Evolutionary conservation across 257 asterid genomes (phyloP), one percentile per base, ranked within the genome.

Genomic region (Primulina eburnea): DNA sequence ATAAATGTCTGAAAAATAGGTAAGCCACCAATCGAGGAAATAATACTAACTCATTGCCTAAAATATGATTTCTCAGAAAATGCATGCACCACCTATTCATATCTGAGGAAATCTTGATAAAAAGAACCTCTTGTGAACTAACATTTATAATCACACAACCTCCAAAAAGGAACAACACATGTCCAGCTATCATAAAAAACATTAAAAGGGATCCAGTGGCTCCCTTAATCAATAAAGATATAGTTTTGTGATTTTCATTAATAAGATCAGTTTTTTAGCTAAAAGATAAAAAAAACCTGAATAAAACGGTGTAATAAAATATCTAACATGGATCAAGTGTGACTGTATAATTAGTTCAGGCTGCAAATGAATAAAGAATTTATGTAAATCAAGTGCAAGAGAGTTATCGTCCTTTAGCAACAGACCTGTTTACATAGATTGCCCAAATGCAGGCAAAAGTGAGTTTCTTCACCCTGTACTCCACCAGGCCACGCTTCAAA

Each of bases 401-500:
- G 32, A 65, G 35, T 11, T n/a, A 14, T 68, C 35, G 21, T 40
- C 71, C 60, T 63, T 65, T 24, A 65, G 52, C 56, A 72, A 67
- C 84, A 64, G 47, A 93, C 99, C 99, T 94, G 75, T 89, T 89
- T 52, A 85, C 92, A 60, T 91, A 77, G 75, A 94, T 68, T 4
- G 95, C 96, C 74, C 73, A 79, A 76, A 89, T 62, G 79, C 99
- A 94, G 77, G 88, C 86, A 81, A 77, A 72, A 43, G 86, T 77
- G 73, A 91, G 79, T 73, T 75, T 77, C 85, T 86, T 89, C 68
- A 94, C 85, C 87, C 99, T 86, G 90, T 71, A 84, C 60, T 85
- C 87, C 81, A 91, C 99, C 75, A 89, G 70, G 76, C 78, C 76
- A 67, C 61, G 81, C 71, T 81, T 79, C 76, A 89, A 81, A 53